Evolutionary conservation across 441 rosid genomes (phyloP).

Genomic region (Erysimum cheiri): DNA sequence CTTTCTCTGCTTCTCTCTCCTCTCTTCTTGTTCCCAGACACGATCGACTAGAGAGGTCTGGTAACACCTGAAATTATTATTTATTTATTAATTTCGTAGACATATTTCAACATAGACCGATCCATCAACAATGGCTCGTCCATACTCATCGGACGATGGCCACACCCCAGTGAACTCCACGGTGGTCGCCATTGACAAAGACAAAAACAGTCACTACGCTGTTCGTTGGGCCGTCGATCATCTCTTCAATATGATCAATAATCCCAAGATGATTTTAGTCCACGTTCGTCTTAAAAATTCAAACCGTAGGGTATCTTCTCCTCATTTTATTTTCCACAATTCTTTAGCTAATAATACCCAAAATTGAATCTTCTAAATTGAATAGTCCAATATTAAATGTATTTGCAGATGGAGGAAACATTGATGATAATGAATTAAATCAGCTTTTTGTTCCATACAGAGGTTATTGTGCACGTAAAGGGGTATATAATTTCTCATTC

Average conservation of each 20-base stretch:
- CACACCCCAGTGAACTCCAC: constrained; percentile 48
- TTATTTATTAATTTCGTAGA: background rate
- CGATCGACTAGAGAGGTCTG: constrained; percentile 13
- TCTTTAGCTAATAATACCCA: background rate
- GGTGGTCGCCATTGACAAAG: constrained; percentile 77
- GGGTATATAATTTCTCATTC: constrained; percentile 38
- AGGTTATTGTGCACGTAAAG: constrained; percentile 47
- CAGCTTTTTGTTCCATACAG: constrained; percentile 46
- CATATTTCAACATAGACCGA: too few species aligned
- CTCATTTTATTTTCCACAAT: constrained; percentile 19
- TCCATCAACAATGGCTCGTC: too few species aligned
- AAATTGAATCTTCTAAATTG: constrained; percentile 19
- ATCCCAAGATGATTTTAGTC: constrained; percentile 53
- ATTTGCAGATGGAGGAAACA: constrained; percentile 40
- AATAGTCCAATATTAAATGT: constrained; percentile 23
- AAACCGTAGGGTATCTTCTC: constrained; percentile 73
- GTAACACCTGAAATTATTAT: constrained; percentile 18
- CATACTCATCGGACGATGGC: constrained; percentile 38
- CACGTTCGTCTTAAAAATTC: constrained; percentile 64
- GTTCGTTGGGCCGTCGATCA: constrained; percentile 90
- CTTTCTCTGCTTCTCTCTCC: constrained; percentile 24
- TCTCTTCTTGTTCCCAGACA: constrained; percentile 42
- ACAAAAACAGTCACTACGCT: constrained; percentile 80
- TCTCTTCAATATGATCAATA: constrained; percentile 48
- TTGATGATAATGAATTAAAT: constrained; percentile 39